Base-by-base conservation (phyloP, 108 stramenopile genomes). In the Cylindrotheca fusiformis region DNA sequence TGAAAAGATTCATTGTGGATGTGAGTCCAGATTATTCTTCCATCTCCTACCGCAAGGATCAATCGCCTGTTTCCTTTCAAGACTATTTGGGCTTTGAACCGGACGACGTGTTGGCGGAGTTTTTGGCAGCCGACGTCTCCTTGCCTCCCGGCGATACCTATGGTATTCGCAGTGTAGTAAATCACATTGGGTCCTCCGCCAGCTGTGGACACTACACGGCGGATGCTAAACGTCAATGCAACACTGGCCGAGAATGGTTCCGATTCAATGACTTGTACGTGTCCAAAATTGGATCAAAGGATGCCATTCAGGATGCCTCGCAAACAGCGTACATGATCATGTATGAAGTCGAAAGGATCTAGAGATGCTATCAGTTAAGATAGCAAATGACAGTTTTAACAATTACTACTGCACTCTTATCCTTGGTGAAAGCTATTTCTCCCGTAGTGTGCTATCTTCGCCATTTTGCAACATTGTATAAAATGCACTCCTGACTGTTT, bases 1-100 rank as follows among this genome's bases (percentile, higher is more conserved):
- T 86, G 27, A 86, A 86, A 55, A 52, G 85, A 31, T 86, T 86
- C 67, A 79, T 81, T 49, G 78, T 82, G 25, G 78, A 77, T 32
- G 60, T 73, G 0, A 79, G 74, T 48, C 71, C 72, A 6, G 81
- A 86, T 47, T 80, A 80, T 52, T 53, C 72, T 1, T 45, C 59
- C 25, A 57, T 76, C 20, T 69, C 68, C 10, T 77, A 80, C 26
- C 68, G 66, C 14, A 86, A 86, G 76, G 78, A 86, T 44, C 70
- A 74, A 48, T 72, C 68, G 4, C 41, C 60, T 41, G 78, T 86
- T 0, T 33, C 66, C 10, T 73, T 86, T 48, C 51, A 48, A 8
- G 52, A 72, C 6, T 31, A 27, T 10, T 61, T 86, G 10, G 36
- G 14, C 14, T 41, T 41, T 41, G 48, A 57, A 12, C 17, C 80